A percentile compares a stretch with the other conserved stretches of the same genome.
These are phyloP conservation scores for Zymoseptoria ardabiliae DNA, from an alignment of 2,329 filamentous ascomycete genomes.

Conservation along the genomic window DNA sequence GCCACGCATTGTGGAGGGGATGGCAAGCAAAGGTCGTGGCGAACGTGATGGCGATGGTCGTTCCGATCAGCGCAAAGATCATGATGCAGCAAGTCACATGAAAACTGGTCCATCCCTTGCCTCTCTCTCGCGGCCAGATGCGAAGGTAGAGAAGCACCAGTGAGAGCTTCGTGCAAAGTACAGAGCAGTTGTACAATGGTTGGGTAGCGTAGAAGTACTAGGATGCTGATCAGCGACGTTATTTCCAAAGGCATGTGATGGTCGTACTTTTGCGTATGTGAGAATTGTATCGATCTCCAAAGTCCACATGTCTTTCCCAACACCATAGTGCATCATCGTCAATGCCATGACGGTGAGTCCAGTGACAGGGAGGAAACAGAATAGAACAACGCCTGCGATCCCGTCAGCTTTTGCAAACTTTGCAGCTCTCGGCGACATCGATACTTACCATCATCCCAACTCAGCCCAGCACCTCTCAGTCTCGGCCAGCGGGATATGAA, in stretches of 20 bases:
- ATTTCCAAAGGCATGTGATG: not conserved
- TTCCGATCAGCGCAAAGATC: not conserved
- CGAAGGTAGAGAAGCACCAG: conserved; percentile 7
- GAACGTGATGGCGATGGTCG: not conserved
- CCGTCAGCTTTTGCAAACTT: not conserved
- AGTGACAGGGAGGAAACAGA: not conserved
- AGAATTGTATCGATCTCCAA: not conserved
- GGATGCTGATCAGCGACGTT: not conserved
- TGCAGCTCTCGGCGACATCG: not conserved
- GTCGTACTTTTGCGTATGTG: not conserved
- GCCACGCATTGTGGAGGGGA: not conserved
- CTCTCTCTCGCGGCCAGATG: not conserved
- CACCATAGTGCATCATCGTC: not conserved
- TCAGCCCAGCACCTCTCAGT: conserved; percentile 2
- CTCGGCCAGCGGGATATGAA: conserved; percentile 1
- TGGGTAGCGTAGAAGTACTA: conserved; percentile 6
- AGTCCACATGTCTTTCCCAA: conserved; percentile 4
- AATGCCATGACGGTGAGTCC: conserved; percentile 2
- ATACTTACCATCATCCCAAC: conserved; percentile 4
- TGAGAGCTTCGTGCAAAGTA: conserved; percentile 5
- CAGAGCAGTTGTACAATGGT: conserved; percentile 2
- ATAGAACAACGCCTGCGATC: not conserved
- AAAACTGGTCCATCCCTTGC: not conserved
- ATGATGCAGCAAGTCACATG: not conserved
- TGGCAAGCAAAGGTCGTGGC: not conserved